These are phyloP conservation scores for Onygenales sp. DNA, from an alignment of 2,329 filamentous ascomycete genomes.

Conservation along the genomic window DNA sequence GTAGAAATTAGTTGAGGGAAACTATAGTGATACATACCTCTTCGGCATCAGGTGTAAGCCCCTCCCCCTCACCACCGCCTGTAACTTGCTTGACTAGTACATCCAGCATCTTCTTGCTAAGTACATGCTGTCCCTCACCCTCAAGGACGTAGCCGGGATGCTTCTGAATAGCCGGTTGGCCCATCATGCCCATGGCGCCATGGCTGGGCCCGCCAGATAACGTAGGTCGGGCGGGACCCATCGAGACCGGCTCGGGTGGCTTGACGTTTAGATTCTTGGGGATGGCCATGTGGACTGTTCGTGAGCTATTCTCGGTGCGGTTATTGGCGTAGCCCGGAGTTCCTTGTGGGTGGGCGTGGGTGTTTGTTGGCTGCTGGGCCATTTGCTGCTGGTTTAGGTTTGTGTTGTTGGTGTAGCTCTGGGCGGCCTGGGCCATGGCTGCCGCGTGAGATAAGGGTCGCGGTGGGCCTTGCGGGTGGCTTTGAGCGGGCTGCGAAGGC, in stretches of 20 bases:
- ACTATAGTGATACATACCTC: conserved; percentile 52
- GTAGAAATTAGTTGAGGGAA: neutral
- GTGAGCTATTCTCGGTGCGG: conserved; percentile 30
- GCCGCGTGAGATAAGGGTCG: conserved; percentile 37
- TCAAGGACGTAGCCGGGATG: conserved; percentile 79
- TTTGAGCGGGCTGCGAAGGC: conserved; percentile 19
- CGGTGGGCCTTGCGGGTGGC: conserved; percentile 25
- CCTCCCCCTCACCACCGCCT: conserved; percentile 65
- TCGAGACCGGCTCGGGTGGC: conserved; percentile 62
- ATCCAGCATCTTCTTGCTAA: conserved; percentile 97
- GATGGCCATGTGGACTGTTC: conserved; percentile 64
- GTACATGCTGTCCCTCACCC: conserved; percentile 79
- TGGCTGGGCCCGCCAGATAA: conserved; percentile 67
- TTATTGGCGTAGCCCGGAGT: conserved; percentile 28
- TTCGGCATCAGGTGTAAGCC: conserved; percentile 85
- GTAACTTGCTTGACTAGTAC: conserved; percentile 91
- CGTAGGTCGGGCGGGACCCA: conserved; percentile 69
- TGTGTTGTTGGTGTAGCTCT: conserved; percentile 30
- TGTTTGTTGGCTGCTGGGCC: conserved; percentile 20
- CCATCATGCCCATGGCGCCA: conserved; percentile 70
- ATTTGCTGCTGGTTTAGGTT: conserved; percentile 16
- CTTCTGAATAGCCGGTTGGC: conserved; percentile 74
- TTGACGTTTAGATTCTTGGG: conserved; percentile 68
- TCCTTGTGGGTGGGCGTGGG: conserved; percentile 30
- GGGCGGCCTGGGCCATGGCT: conserved; percentile 36